Base-by-base conservation (phyloP, 1,284 basidiomycete genomes). In the Sporisorium reilianum region DNA sequence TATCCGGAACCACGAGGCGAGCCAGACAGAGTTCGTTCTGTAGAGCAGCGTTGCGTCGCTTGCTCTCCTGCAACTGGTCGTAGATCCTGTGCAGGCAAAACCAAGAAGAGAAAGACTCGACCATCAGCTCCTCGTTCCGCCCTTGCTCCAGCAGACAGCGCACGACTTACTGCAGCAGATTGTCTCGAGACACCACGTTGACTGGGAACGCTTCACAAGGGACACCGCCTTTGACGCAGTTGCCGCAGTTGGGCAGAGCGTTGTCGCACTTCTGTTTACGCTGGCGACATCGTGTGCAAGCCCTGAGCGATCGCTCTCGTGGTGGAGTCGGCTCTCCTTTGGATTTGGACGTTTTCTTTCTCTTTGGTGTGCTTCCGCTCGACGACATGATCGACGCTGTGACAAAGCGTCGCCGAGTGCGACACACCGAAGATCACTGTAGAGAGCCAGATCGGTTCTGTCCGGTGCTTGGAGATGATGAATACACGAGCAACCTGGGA, bases 261-360 rank as follows among this genome's bases (percentile, higher is more conserved):
- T 71, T 71, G 52, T 75, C 73, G 64, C 73, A 75, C 32, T 57
- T 52, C 48, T 75, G 73, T 34, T 75, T 75, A 5, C 73, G 67
- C 34, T 67, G 64, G 7, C 64, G 63, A 52, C 73, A 75, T 2
- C 73, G 73, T 0, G 63, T 70, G 46, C 73, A 75, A 4, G 73
- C 73, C 1, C 73, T 58, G 23, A 75, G 60, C 0, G 67, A 67
- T 38, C 73, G 48, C 45, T 73, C 64, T 10, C 56, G 61, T 28
- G 44, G 55, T 11, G 18, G 23, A 6, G 40, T 38, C 0, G 44
- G 44, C 23, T 53, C 51, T 23, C 30, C 30, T 16, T 46, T 45
- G 6, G 6, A 6, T 5, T 42, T 53, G 28, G 20, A 22, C 14
- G 32, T 14, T 14, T 46, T 32, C n/a, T 38, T 52, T 5, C 49